Conservation (phyloP, 1,284 basidiomycete genomes). For the Anthracocystis panici-leucophaei region DNA sequence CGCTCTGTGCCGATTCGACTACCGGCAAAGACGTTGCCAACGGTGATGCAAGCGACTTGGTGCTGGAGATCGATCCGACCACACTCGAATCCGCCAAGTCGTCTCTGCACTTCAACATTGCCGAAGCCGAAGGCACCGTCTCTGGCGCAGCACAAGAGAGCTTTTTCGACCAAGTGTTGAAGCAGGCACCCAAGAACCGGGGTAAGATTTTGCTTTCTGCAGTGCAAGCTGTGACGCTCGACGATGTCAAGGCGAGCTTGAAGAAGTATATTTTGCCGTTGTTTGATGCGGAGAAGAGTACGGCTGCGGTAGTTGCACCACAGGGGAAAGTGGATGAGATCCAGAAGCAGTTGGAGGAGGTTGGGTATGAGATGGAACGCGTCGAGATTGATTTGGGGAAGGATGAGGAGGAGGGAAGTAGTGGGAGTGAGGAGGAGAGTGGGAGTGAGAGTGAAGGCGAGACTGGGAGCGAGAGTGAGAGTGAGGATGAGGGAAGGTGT, state of each 20-base stretch:
- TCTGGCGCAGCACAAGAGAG: constrained; percentile 78
- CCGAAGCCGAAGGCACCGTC: constrained; percentile 84
- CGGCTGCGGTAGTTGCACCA: constrained; percentile 85
- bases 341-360: constrained; percentile 75
- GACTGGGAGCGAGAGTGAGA: constrained; percentile 39
- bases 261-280: constrained; percentile 85
- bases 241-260: constrained; percentile 80
- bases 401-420: constrained; percentile 35
- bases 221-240: constrained; percentile 77
- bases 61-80: constrained; percentile 78
- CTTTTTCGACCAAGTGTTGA: constrained; percentile 58
- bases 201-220: constrained; percentile 53
- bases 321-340: constrained; percentile 84
- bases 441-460: constrained; percentile 22
- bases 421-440: constrained; percentile 13
- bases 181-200: constrained; percentile 55
- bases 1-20: constrained; percentile 63
- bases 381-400: constrained; percentile 77
- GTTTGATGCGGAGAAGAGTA: constrained; percentile 82
- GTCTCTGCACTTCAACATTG: constrained; percentile 85
- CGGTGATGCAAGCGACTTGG: neutral
- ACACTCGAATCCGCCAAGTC: constrained; percentile 92
- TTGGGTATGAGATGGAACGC: constrained; percentile 84
- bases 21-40: constrained; percentile 68
- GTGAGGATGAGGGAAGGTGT: constrained; percentile 12